phyloP scores from a whole-genome alignment of 805 yeast species.

The Yamadazyma olivae region DNA sequence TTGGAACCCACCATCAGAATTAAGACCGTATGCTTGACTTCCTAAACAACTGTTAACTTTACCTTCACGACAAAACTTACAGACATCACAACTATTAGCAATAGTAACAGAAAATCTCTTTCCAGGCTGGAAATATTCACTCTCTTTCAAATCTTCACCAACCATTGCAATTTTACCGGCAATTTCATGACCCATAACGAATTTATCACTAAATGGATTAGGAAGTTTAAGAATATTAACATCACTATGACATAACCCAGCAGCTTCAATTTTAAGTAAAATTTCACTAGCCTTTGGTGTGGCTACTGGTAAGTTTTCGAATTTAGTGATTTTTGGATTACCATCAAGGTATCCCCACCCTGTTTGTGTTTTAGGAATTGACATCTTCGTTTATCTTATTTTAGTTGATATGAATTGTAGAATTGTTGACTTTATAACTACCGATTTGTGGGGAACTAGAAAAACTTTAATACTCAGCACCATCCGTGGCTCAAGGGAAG shows the following conservation, averaged over 20 bases:
- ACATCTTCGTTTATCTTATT: no score
- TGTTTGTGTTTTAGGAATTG: constrained; percentile 26
- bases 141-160: constrained; percentile 22
- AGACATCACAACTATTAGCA: constrained; percentile 31
- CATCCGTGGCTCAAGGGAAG: no score
- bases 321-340: constrained; percentile 19
- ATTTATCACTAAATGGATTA: constrained; percentile 13
- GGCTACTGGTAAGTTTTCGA: constrained; percentile 27
- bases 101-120: constrained; percentile 28
- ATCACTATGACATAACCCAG: constrained; percentile 44
- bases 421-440: no score
- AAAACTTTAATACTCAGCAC: no score
- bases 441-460: no score
- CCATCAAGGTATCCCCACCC: constrained; percentile 34
- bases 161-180: constrained; percentile 35
- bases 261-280: constrained; percentile 39
- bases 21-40: constrained; percentile 32
- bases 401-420: no score
- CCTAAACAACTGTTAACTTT: constrained; percentile 27
- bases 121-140: constrained; percentile 25
- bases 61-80: constrained; percentile 33
- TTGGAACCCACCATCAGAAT: constrained; percentile 41
- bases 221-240: constrained; percentile 33
- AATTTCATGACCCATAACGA: constrained; percentile 46
- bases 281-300: constrained; percentile 27